Conservation (phyloP, 805 yeast genomes). For the Candida sphagnicola region DNA sequence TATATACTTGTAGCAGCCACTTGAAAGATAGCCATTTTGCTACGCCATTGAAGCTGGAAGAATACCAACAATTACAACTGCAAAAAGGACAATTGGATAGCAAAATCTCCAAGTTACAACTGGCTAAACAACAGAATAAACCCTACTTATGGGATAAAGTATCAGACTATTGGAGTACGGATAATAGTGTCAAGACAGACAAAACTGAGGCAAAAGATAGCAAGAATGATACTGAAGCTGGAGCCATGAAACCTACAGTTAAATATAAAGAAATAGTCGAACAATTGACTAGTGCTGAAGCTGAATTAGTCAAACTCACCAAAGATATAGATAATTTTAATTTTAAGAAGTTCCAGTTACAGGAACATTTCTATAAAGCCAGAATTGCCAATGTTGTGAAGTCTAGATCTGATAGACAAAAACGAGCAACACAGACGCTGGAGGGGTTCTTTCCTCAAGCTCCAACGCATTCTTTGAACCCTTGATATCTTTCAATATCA, state of each 20-base stretch:
- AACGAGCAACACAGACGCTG: conserved; percentile 25
- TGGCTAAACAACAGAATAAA: conserved; percentile 22
- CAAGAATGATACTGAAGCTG: conserved; percentile 12
- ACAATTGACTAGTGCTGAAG: conserved; percentile 15
- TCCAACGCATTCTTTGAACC: too few relatives aligned
- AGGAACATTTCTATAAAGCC: conserved; percentile 37
- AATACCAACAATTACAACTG: conserved; percentile 23
- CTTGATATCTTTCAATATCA: too few relatives aligned
- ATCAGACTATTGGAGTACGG: conserved; percentile 12
- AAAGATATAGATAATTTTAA: conserved; percentile 21
- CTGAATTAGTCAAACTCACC: conserved; percentile 15
- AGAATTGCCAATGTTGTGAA: conserved; percentile 36
- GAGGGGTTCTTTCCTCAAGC: conserved; percentile 40
- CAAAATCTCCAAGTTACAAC: conserved; percentile 16
- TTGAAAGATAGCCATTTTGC: conserved; percentile 47
- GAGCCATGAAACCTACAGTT: conserved; percentile 6
- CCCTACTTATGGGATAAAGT: conserved; percentile 34
- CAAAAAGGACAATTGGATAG: conserved; percentile 16
- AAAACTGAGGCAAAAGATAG: conserved; percentile 8
- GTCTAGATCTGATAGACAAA: conserved; percentile 23
- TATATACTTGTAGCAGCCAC: conserved; percentile 49
- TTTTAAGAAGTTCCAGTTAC: conserved; percentile 38
- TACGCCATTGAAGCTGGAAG: conserved; percentile 29
- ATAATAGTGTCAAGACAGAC: conserved; percentile 16
- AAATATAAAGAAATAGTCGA: conserved; percentile 13